Percentiles rank a stretch among this genome's conserved stretches.
These are phyloP conservation scores for Tolypocladium inflatum DNA, from an alignment of 2,329 filamentous ascomycete species.

Conservation along the genomic window DNA sequence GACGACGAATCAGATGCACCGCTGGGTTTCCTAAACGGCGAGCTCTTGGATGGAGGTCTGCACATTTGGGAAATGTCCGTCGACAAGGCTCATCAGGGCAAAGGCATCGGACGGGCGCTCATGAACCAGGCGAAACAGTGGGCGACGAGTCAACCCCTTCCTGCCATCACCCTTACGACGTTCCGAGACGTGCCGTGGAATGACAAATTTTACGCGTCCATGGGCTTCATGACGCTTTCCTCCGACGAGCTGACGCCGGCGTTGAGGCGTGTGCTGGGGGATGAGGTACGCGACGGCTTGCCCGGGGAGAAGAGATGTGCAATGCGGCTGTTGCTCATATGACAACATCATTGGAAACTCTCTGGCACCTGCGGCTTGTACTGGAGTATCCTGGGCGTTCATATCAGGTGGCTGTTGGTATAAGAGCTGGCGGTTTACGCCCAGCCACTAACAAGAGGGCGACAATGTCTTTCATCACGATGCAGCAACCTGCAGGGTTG, in stretches of 20 bases:
- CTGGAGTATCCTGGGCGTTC: not conserved
- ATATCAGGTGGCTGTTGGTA: too few species aligned
- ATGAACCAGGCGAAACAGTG: not conserved
- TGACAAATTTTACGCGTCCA: slow-evolving; percentile 4
- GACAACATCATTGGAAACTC: not conserved
- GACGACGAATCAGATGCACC: not conserved
- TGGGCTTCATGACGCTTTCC: not conserved
- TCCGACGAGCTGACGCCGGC: not conserved
- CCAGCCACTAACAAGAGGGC: too few species aligned
- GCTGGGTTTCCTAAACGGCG: slow-evolving; percentile 7
- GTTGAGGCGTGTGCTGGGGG: not conserved
- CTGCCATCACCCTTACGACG: slow-evolving; percentile 6
- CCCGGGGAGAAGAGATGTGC: not conserved
- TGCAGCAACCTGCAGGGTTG: too few species aligned
- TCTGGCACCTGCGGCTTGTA: not conserved
- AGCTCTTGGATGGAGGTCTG: slow-evolving; percentile 2
- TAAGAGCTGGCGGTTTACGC: too few species aligned
- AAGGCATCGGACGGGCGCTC: slow-evolving; percentile 4
- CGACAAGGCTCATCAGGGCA: not conserved
- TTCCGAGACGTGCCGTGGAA: slow-evolving; percentile 7
- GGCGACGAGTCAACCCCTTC: not conserved
- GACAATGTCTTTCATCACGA: too few species aligned
- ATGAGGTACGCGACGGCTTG: not conserved
- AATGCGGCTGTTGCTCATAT: not conserved
- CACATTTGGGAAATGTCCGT: slow-evolving; percentile 9